Conservation (phyloP, 2,329 filamentous ascomycete species). For the Madurella mycetomatis region DNA sequence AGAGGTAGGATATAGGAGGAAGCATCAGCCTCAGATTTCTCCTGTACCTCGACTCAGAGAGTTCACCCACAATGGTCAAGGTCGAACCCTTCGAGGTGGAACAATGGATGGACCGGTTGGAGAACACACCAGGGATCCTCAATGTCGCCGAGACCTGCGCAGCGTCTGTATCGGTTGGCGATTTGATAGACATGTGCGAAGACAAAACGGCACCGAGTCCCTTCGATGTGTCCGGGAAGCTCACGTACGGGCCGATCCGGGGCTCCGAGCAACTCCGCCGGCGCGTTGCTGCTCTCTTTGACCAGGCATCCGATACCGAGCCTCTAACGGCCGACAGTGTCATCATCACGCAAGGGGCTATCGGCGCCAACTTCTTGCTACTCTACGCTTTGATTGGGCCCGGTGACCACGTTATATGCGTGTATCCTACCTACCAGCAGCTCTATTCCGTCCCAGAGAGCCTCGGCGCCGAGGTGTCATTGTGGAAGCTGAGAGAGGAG, state of each 20-base stretch:
- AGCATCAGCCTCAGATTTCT: too few relatives aligned
- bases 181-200: constrained; percentile 57
- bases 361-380: constrained; percentile 77
- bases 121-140: constrained; percentile 51
- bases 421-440: constrained; percentile 84
- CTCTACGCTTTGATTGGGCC: constrained; percentile 68
- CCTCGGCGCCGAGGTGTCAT: constrained; percentile 69
- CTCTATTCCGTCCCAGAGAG: constrained; percentile 71
- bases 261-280: constrained; percentile 61
- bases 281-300: constrained; percentile 63
- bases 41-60: not conserved
- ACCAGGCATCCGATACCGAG: constrained; percentile 42
- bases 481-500: constrained; percentile 66
- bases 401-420: constrained; percentile 79
- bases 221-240: constrained; percentile 51
- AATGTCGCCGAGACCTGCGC: constrained; percentile 80
- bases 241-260: constrained; percentile 70
- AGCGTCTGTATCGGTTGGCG: constrained; percentile 66
- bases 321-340: constrained; percentile 53
- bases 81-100: constrained; percentile 67
- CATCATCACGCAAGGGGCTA: constrained; percentile 74
- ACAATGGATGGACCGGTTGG: constrained; percentile 62
- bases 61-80: constrained; percentile 34
- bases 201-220: constrained; percentile 42
- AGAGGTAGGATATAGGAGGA: too few relatives aligned